Evolutionary conservation across 345 rosid species (phyloP).

Genomic region (Conringia planisiliqua): DNA sequence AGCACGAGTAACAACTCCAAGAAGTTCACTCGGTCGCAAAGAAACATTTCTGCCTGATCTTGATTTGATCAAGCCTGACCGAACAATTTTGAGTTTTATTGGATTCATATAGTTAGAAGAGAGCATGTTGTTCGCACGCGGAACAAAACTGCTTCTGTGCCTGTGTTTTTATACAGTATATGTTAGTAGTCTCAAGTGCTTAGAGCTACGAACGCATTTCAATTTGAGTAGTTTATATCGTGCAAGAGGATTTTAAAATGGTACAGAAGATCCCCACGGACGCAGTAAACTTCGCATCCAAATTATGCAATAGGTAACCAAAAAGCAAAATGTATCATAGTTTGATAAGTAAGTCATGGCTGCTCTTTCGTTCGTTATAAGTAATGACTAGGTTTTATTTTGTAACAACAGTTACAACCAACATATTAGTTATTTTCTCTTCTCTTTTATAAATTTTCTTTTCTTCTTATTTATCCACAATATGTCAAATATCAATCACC

Average conservation of each 20-base stretch:
- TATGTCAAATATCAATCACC: too few species aligned
- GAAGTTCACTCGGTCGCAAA: not conserved
- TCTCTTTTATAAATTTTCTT: too few species aligned
- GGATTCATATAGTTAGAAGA: not conserved
- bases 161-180: not conserved
- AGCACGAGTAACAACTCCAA: slow-evolving; percentile 40
- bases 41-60: not conserved
- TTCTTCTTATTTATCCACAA: too few species aligned
- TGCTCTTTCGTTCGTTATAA: too few species aligned
- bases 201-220: not conserved
- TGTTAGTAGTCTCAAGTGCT: not conserved
- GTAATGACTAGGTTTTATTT: too few species aligned
- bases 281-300: too few species aligned
- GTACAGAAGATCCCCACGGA: not conserved
- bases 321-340: too few species aligned
- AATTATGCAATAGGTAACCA: too few species aligned
- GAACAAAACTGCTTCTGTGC: not conserved
- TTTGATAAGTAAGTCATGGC: too few species aligned
- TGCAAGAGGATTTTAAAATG: not conserved
- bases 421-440: too few species aligned
- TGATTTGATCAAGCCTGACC: not conserved
- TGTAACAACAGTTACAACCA: too few species aligned
- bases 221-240: not conserved
- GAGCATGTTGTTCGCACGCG: not conserved
- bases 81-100: not conserved